phyloP scores from a whole-genome alignment of 257 asterid species.

The Nicotiana tomentosiformis region DNA sequence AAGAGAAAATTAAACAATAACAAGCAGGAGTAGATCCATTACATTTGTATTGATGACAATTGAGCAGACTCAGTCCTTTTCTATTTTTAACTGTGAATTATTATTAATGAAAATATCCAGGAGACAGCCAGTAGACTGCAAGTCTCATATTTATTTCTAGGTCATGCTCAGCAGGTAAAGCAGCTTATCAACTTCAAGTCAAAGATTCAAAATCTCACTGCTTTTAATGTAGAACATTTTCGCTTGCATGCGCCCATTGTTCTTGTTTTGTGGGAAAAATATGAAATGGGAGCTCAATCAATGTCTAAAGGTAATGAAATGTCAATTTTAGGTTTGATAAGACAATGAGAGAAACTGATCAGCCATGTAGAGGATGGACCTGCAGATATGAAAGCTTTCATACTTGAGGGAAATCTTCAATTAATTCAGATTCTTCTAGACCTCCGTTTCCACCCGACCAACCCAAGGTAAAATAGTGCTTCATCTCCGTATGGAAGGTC shows the following conservation, averaged over 20 bases:
- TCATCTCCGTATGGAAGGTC: not conserved
- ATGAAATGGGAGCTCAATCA: not conserved
- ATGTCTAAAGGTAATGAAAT: not conserved
- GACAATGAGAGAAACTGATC: slow-evolving; percentile 2
- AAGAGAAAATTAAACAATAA: not conserved
- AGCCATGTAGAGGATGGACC: not conserved
- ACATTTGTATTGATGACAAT: not conserved
- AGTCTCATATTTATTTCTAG: not conserved
- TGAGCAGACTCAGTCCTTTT: not conserved
- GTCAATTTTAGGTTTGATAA: not conserved
- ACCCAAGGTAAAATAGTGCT: not conserved
- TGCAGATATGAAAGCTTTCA: not conserved
- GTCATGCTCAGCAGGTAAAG: not conserved
- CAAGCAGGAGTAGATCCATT: not conserved
- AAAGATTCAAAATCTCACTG: not conserved
- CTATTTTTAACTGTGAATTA: not conserved
- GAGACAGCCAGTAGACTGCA: not conserved
- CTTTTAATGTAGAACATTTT: not conserved
- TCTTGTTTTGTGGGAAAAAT: not conserved
- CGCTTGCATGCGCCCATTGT: not conserved
- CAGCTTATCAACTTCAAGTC: not conserved
- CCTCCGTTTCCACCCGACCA: not conserved
- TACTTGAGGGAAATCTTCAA: not conserved
- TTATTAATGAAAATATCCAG: not conserved
- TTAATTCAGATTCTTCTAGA: not conserved